Evolutionary conservation across 352 stramenopile species (phyloP).

Genomic region (Peronospora destructor): DNA sequence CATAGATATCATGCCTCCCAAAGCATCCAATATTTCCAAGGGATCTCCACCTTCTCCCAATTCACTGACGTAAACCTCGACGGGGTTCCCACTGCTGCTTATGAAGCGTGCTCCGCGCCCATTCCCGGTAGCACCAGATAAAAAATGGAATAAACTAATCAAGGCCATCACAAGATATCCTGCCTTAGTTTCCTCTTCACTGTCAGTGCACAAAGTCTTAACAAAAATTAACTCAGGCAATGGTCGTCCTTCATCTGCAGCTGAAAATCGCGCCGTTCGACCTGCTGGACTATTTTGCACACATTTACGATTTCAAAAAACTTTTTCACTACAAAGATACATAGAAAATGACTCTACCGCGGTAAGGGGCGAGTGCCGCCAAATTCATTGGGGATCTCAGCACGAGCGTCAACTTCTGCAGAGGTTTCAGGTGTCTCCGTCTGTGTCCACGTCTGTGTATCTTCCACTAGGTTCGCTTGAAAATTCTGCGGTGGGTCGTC

Average conservation of each 20-base stretch:
- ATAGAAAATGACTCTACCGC: conserved; percentile 7
- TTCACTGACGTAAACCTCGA: conserved; percentile 77
- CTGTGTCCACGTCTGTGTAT: conserved; percentile 6
- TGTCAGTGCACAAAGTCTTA: not conserved
- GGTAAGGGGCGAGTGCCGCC: conserved; percentile 16
- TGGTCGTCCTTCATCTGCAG: conserved; percentile 13
- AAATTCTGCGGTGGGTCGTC: conserved; percentile 66
- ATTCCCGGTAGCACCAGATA: conserved; percentile 24
- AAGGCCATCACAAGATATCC: conserved; percentile 1
- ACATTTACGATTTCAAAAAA: conserved; percentile 2
- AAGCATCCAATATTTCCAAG: conserved; percentile 48
- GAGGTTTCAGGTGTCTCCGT: conserved; percentile 4
- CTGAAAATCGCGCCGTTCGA: conserved; percentile 16
- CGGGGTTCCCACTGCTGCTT: conserved; percentile 53
- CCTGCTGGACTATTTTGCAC: conserved; percentile 7
- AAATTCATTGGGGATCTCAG: conserved; percentile 35
- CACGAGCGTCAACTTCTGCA: conserved; percentile 1
- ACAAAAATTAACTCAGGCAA: conserved; percentile 25
- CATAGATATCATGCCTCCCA: conserved; percentile 55
- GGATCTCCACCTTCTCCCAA: conserved; percentile 33
- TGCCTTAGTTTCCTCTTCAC: not conserved
- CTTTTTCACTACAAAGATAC: not conserved
- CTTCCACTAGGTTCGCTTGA: conserved; percentile 19
- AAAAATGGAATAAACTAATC: conserved; percentile 43
- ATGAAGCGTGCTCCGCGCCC: conserved; percentile 49